Percentiles rank a stretch among this genome's conserved stretches.
Evolutionary conservation across 2,329 filamentous ascomycete species (phyloP).

Genomic region (Beauveria australis): DNA sequence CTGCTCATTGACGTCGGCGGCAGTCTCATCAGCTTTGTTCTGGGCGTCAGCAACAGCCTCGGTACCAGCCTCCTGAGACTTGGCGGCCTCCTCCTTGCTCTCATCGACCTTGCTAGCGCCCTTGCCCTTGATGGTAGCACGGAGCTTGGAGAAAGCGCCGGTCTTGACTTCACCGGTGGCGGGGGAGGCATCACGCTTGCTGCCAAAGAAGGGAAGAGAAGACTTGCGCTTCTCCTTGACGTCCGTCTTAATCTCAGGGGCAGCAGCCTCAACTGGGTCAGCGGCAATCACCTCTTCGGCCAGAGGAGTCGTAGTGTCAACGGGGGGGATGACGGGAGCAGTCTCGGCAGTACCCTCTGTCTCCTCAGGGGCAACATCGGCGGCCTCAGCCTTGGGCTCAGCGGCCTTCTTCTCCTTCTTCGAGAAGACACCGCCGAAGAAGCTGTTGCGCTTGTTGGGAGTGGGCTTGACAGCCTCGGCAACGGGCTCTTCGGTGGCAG

Average conservation of each 20-base stretch:
- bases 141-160: constrained; percentile 53
- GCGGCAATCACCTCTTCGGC: constrained; percentile 45
- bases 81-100: constrained; percentile 21
- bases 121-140: constrained; percentile 47
- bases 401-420: constrained; percentile 53
- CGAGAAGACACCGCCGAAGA: constrained; percentile 44
- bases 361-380: constrained; percentile 30
- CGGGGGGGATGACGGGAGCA: constrained; percentile 51
- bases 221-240: constrained; percentile 79
- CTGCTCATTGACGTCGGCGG: constrained; percentile 24
- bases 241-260: constrained; percentile 50
- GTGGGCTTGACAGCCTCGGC: constrained; percentile 40
- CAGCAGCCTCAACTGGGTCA: constrained; percentile 36
- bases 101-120: constrained; percentile 33
- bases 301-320: constrained; percentile 48
- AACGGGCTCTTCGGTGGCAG: constrained; percentile 25
- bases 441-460: constrained; percentile 47
- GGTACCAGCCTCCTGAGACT: constrained; percentile 28
- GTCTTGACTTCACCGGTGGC: constrained; percentile 46
- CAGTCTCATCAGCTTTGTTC: constrained; percentile 27
- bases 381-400: constrained; percentile 35
- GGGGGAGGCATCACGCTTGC: constrained; percentile 64
- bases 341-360: constrained; percentile 38
- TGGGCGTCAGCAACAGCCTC: constrained; percentile 24
- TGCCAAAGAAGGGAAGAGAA: constrained; percentile 66